Evolutionary conservation across 257 asterid genomes (phyloP).

Genomic region (Coffea canephora): DNA sequence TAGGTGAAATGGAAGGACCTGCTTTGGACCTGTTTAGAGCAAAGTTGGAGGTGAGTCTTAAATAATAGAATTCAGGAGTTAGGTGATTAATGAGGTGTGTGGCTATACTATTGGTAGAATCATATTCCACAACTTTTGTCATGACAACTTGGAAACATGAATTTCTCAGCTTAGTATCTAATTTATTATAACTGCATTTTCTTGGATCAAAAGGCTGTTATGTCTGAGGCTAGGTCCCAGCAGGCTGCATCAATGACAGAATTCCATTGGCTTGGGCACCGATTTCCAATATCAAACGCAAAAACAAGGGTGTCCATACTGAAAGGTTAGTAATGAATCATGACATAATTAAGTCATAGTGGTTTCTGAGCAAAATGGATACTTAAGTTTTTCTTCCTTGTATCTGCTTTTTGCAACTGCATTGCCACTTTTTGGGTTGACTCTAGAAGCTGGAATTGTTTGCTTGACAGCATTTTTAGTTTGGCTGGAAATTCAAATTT

Average conservation of each 20-base stretch:
- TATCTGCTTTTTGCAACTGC: neutral
- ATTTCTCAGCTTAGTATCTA: constrained; percentile 2
- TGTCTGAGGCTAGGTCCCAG: constrained; percentile 98
- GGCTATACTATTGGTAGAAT: neutral
- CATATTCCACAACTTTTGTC: neutral
- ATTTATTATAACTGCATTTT: constrained; percentile 23
- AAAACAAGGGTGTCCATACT: constrained; percentile 88
- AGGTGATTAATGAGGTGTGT: neutral
- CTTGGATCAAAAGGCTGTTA: constrained; percentile 67
- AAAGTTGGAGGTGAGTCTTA: constrained; percentile 72
- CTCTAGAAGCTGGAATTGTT: neutral
- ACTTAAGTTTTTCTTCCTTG: neutral
- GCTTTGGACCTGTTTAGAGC: constrained; percentile 92
- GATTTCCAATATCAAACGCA: constrained; percentile 87
- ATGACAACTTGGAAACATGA: neutral
- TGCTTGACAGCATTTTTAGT: neutral
- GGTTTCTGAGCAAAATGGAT: neutral
- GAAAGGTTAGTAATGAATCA: constrained; percentile 55
- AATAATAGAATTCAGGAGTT: neutral
- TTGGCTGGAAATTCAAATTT: neutral
- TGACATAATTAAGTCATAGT: neutral
- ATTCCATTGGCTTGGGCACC: constrained; percentile 86
- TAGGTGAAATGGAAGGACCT: constrained; percentile 97
- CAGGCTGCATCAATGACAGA: constrained; percentile 98
- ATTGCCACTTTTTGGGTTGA: neutral